These are phyloP conservation scores for Globisporangium nodosum DNA, from an alignment of 352 stramenopile genomes.

Conservation along the genomic window DNA sequence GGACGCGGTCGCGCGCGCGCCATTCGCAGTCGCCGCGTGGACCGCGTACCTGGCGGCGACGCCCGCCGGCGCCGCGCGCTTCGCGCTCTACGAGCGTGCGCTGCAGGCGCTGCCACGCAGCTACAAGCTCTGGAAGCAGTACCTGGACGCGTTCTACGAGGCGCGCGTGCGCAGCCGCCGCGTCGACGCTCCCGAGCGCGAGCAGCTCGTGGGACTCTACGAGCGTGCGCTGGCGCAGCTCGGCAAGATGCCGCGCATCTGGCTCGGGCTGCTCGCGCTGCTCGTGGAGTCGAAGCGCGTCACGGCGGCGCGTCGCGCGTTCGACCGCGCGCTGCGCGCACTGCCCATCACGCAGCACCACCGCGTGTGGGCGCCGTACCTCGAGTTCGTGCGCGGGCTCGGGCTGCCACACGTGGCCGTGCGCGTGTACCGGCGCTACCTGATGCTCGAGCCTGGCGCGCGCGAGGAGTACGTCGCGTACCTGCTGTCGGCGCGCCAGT, in stretches of 20 bases:
- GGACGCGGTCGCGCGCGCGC: constrained; percentile 79
- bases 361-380: constrained; percentile 92
- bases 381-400: constrained; percentile 84
- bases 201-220: constrained; percentile 48
- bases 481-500: constrained; percentile 63
- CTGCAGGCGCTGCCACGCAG: constrained; percentile 82
- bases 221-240: constrained; percentile 91
- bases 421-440: constrained; percentile 82
- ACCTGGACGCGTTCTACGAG: constrained; percentile 71
- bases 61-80: constrained; percentile 21
- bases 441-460: constrained; percentile 75
- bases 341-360: constrained; percentile 98
- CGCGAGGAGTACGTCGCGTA: constrained; percentile 79
- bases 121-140: constrained; percentile 95
- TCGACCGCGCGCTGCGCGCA: constrained; percentile 93
- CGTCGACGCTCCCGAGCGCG: constrained; percentile 41
- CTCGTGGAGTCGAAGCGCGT: constrained; percentile 72
- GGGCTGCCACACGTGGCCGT: constrained; percentile 78
- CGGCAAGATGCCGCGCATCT: constrained; percentile 96
- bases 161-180: constrained; percentile 54
- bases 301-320: constrained; percentile 80
- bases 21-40: constrained; percentile 85
- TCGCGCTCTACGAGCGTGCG: constrained; percentile 83
- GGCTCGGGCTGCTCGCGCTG: constrained; percentile 88
- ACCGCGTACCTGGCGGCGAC: constrained; percentile 41